These are phyloP conservation scores for Miscanthus sacchariflorus DNA, from an alignment of 202 grass and related monocot genomes.

Conservation along the genomic window DNA sequence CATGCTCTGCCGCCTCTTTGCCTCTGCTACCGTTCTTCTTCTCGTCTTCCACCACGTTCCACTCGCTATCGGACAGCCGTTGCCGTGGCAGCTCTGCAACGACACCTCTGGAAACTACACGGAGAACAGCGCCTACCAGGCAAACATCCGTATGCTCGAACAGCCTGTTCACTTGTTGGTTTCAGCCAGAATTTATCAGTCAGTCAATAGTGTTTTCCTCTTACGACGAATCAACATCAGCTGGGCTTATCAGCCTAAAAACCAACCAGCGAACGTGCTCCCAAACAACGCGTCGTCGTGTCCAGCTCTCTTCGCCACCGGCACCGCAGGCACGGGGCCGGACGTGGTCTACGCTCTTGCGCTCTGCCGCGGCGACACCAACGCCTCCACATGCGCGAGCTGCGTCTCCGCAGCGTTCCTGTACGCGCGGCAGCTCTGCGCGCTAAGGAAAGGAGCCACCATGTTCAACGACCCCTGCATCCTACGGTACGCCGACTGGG, in stretches of 20 bases:
- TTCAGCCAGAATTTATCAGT: too few species aligned
- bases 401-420: slow-evolving; percentile 49
- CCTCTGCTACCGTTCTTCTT: not conserved
- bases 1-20: not conserved
- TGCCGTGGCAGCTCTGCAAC: slow-evolving; percentile 39
- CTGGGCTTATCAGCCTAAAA: too few species aligned
- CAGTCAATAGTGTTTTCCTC: too few species aligned
- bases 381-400: slow-evolving; percentile 47
- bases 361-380: slow-evolving; percentile 68
- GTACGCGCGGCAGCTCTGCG: slow-evolving; percentile 47
- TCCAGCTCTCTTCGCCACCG: slow-evolving; percentile 14
- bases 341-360: slow-evolving; percentile 55
- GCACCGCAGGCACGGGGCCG: slow-evolving; percentile 38
- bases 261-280: not conserved
- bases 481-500: slow-evolving; percentile 61
- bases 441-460: slow-evolving; percentile 29
- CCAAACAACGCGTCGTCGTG: slow-evolving; percentile 42
- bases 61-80: not conserved
- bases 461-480: slow-evolving; percentile 62
- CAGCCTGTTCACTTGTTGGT: too few species aligned
- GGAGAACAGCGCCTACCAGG: slow-evolving; percentile 45
- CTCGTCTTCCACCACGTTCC: not conserved
- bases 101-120: slow-evolving; percentile 33
- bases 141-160: slow-evolving; percentile 56
- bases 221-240: too few species aligned